These are phyloP conservation scores for Cladosporium sp. DNA, from an alignment of 2,329 filamentous ascomycete species.

Conservation along the genomic window DNA sequence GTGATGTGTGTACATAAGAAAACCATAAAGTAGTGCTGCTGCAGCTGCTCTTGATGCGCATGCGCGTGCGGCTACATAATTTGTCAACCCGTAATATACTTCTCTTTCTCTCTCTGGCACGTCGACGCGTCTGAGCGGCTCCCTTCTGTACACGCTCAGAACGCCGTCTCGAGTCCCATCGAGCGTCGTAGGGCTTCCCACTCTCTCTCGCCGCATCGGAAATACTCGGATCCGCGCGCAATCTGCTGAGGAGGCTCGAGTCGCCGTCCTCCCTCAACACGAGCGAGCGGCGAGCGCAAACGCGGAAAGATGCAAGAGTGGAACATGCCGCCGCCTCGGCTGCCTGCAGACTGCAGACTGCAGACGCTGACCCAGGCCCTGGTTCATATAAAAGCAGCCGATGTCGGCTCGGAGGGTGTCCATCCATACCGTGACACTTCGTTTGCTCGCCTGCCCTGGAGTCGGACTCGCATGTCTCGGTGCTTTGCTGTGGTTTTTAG, in stretches of 20 bases:
- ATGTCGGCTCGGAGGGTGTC: not conserved
- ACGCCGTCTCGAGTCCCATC: not conserved
- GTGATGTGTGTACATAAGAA: conserved; percentile 4
- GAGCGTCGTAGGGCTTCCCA: not conserved
- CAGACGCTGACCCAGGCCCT: not conserved
- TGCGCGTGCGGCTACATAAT: not conserved
- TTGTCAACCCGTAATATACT: not conserved
- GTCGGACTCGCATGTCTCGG: not conserved
- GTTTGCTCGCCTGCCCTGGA: not conserved
- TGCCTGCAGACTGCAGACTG: conserved; percentile 12
- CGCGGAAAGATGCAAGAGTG: conserved; percentile 2
- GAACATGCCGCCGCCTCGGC: conserved; percentile 6
- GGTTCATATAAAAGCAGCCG: not conserved
- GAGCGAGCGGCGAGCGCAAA: not conserved
- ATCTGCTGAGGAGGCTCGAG: conserved; percentile 14
- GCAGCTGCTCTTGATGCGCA: not conserved
- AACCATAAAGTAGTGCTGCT: conserved; percentile 1
- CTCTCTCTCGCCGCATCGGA: not conserved
- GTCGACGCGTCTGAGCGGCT: not conserved
- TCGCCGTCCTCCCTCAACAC: conserved; percentile 7
- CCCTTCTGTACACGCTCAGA: no score
- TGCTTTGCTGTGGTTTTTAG: not conserved
- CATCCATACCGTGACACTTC: not conserved
- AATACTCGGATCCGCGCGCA: conserved; percentile 6
- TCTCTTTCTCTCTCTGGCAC: not conserved